A percentile compares a stretch with the other conserved stretches of the same genome.
phyloP scores from a whole-genome alignment of 805 yeast genomes.

The Lipomyces starkeyi region DNA sequence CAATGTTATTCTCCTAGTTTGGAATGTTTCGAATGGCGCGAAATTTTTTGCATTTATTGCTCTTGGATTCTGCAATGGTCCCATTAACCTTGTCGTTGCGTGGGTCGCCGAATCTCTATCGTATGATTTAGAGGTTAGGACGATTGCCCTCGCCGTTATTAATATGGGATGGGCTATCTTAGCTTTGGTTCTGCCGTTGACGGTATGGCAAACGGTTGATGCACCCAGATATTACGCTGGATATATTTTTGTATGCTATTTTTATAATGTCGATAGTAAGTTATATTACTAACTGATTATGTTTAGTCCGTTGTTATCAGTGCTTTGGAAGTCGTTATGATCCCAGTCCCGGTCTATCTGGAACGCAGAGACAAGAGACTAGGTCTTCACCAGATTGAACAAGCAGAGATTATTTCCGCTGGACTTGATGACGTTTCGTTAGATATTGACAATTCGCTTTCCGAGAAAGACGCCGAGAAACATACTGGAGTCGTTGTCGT shows the following conservation, averaged over 20 bases:
- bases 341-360: conserved; percentile 28
- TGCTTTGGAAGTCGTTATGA: conserved; percentile 25
- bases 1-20: conserved; percentile 25
- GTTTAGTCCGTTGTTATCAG: conserved; percentile 15
- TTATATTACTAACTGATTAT: neutral
- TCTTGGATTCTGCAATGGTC: conserved; percentile 35
- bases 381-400: conserved; percentile 24
- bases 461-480: no score
- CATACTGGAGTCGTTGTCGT: no score
- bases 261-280: conserved; percentile 2
- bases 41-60: conserved; percentile 32
- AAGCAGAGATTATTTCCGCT: no score
- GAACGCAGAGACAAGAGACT: conserved; percentile 26
- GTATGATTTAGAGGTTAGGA: conserved; percentile 30
- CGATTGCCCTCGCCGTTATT: conserved; percentile 28
- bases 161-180: conserved; percentile 29
- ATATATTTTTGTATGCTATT: conserved; percentile 18
- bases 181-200: conserved; percentile 28
- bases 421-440: conserved; percentile 46
- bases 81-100: conserved; percentile 32
- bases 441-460: neutral
- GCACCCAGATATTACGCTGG: conserved; percentile 32
- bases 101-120: conserved; percentile 33
- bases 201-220: conserved; percentile 34
- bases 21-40: conserved; percentile 28